Evolutionary conservation across 1,139 yeast species (phyloP).

Genomic region (Trichomonascaceae sp.): DNA sequence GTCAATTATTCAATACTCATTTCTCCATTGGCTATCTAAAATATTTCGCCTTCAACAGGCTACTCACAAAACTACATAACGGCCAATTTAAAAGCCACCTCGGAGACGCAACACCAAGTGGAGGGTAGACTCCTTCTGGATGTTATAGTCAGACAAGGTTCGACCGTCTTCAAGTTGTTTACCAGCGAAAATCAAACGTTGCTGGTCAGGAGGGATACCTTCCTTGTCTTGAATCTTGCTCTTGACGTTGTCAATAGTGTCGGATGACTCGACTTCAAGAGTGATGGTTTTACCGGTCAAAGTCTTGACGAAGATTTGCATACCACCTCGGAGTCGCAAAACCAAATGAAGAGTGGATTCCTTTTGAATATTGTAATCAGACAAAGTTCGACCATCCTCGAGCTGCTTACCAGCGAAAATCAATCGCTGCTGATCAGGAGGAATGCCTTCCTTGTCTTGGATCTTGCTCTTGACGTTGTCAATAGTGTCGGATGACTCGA

Average conservation of each 20-base stretch:
- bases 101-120: constrained; percentile 79
- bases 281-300: constrained; percentile 84
- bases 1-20: too few relatives aligned
- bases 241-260: constrained; percentile 82
- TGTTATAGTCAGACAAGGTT: constrained; percentile 80
- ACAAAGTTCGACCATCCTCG: constrained; percentile 77
- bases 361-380: constrained; percentile 81
- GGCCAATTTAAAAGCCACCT: constrained; percentile 65
- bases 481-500: constrained; percentile 84
- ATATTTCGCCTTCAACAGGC: not conserved
- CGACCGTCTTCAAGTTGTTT: constrained; percentile 84
- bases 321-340: constrained; percentile 84
- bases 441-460: constrained; percentile 86
- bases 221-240: constrained; percentile 84
- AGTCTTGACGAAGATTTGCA: constrained; percentile 78
- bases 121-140: constrained; percentile 79
- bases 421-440: constrained; percentile 85
- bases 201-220: constrained; percentile 87
- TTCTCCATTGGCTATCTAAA: not conserved
- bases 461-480: constrained; percentile 86
- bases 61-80: not conserved
- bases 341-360: constrained; percentile 84
- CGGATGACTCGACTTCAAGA: constrained; percentile 79
- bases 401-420: constrained; percentile 86
- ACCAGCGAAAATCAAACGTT: constrained; percentile 81